Percentiles rank a stretch among this genome's conserved stretches.
These are phyloP conservation scores for Brettanomyces sp. DNA, from an alignment of 805 yeast genomes.

Conservation along the genomic window DNA sequence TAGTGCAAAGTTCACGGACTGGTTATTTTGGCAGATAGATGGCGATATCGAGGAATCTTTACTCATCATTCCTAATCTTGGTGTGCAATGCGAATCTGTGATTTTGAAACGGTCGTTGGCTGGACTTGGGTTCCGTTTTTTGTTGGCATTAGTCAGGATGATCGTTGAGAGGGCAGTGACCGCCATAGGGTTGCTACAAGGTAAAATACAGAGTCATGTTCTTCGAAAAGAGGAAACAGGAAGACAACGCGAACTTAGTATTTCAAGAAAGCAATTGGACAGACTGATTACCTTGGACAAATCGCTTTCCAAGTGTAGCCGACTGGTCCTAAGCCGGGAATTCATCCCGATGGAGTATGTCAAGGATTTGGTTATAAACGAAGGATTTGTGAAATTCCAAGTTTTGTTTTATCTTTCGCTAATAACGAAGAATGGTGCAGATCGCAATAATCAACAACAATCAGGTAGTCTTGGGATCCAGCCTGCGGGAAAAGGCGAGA, in stretches of 20 bases:
- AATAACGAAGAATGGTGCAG: slow-evolving; percentile 32
- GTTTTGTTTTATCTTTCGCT: slow-evolving; percentile 59
- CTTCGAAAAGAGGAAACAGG: background rate
- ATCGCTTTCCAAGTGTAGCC: background rate
- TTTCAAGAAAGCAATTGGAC: background rate
- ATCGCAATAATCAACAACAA: background rate
- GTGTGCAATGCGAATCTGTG: slow-evolving; percentile 34
- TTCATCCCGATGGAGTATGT: slow-evolving; percentile 52
- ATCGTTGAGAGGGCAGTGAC: background rate
- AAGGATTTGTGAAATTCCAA: slow-evolving; percentile 61
- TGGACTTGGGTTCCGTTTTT: background rate
- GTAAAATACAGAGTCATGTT: background rate
- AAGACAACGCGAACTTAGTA: background rate
- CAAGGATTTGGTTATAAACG: slow-evolving; percentile 63
- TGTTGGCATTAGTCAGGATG: background rate
- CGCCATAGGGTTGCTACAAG: background rate
- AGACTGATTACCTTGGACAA: background rate
- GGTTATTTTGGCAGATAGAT: slow-evolving; percentile 17
- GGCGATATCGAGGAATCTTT: slow-evolving; percentile 34
- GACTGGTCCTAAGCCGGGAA: slow-evolving; percentile 11
- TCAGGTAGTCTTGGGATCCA: background rate
- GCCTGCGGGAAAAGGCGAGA: slow-evolving; percentile 7
- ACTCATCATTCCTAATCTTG: slow-evolving; percentile 37
- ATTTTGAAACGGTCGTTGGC: slow-evolving; percentile 15
- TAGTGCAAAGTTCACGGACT: slow-evolving; percentile 11